Percentiles rank a stretch among this genome's conserved stretches.
Conservation (phyloP, 495 filamentous ascomycete genomes). For the Talaromyces stipitatus region DNA sequence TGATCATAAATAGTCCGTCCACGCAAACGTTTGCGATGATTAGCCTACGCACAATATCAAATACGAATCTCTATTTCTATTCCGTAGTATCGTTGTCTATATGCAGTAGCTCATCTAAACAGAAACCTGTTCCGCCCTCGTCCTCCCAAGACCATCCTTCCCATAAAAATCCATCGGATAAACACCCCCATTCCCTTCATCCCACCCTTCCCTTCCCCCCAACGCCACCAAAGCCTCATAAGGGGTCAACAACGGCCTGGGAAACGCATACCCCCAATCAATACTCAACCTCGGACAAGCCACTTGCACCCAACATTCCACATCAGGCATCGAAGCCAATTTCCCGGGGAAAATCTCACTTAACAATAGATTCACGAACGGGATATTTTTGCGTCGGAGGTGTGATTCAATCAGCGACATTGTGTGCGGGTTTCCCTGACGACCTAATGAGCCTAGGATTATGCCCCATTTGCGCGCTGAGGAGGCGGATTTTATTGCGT, state of each 20-base stretch:
- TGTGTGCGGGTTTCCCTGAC: slow-evolving; percentile 93
- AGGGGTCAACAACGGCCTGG: slow-evolving; percentile 78
- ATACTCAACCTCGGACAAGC: slow-evolving; percentile 93
- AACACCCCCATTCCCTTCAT: slow-evolving; percentile 53
- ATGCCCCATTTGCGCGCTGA: slow-evolving; percentile 83
- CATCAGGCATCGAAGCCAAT: slow-evolving; percentile 80
- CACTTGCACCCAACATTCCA: slow-evolving; percentile 97
- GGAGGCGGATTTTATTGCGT: slow-evolving; percentile 68
- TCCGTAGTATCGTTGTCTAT: not conserved
- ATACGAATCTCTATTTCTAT: not conserved
- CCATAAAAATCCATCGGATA: slow-evolving; percentile 99
- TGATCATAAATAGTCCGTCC: slow-evolving; percentile 6
- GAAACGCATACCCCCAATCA: slow-evolving; percentile 98
- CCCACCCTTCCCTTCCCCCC: slow-evolving; percentile 70
- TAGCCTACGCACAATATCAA: not conserved
- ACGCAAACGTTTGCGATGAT: not conserved
- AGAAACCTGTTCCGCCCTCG: slow-evolving; percentile 41
- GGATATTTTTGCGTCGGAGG: slow-evolving; percentile 58
- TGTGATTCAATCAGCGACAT: slow-evolving; percentile 76
- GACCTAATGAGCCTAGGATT: slow-evolving; percentile 84
- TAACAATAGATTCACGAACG: slow-evolving; percentile 74
- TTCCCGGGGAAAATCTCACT: slow-evolving; percentile 97
- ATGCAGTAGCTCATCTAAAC: slow-evolving; percentile 11
- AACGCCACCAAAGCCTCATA: slow-evolving; percentile 92
- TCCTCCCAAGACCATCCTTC: slow-evolving; percentile 82